phyloP scores from a whole-genome alignment of 345 rosid genomes.

The Moricandia moricandioides region DNA sequence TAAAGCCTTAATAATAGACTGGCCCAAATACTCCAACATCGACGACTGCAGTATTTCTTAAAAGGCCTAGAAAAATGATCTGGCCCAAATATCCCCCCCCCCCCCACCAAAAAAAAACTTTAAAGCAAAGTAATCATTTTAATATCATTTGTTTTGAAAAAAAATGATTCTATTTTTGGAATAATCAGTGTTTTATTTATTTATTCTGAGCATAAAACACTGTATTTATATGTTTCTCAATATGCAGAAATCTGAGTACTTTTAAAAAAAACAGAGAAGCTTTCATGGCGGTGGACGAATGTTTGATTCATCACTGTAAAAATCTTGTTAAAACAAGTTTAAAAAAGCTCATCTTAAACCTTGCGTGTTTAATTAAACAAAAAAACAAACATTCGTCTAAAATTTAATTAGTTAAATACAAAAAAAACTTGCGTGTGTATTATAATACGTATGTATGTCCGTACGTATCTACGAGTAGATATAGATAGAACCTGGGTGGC shows the following conservation, averaged over 20 bases:
- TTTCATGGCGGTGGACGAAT: not conserved
- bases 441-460: not conserved
- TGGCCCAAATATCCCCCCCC: not conserved
- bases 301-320: not conserved
- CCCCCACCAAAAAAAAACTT: too few relatives aligned
- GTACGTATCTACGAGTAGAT: slow-evolving; percentile 35
- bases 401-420: not conserved
- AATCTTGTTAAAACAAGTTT: not conserved
- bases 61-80: not conserved
- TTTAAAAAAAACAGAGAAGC: not conserved
- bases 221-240: not conserved
- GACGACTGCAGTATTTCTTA: not conserved
- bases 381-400: not conserved
- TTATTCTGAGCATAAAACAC: not conserved
- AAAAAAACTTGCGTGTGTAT: not conserved
- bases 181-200: not conserved
- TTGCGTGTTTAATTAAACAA: not conserved
- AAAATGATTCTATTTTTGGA: not conserved
- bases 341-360: not conserved
- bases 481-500: slow-evolving; percentile 20
- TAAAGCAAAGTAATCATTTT: not conserved
- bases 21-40: not conserved
- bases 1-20: not conserved
- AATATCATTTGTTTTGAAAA: not conserved
- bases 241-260: not conserved